phyloP scores from a whole-genome alignment of 129 eudicot genomes.

The Dittrichia graveolens region DNA sequence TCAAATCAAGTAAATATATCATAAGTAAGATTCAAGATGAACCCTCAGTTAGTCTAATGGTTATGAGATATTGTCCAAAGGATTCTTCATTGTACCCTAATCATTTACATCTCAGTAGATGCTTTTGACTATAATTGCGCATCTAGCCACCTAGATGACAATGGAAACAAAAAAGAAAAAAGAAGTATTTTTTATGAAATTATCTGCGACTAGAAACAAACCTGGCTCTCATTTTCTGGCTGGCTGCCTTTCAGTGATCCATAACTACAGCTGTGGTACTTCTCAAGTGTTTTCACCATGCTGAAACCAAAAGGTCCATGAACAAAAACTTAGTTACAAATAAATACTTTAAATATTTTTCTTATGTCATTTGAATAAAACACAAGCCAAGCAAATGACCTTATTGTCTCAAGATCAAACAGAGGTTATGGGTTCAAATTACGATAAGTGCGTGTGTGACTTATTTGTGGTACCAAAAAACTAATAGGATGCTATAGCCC shows the following conservation, averaged over 20 bases:
- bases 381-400: no score
- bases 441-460: not conserved
- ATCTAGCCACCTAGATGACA: not conserved
- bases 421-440: not conserved
- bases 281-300: constrained; percentile 65
- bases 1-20: constrained; percentile 10
- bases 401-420: not conserved
- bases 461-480: not conserved
- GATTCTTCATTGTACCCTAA: constrained; percentile 2
- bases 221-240: constrained; percentile 49
- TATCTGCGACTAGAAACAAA: constrained; percentile 15
- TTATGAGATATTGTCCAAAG: constrained; percentile 15
- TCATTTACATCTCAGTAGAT: not conserved
- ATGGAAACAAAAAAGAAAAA: not conserved
- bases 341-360: not conserved
- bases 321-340: constrained; percentile 20
- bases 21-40: not conserved
- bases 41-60: constrained; percentile 6
- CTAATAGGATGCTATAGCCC: constrained; percentile 7
- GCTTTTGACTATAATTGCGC: constrained; percentile 1
- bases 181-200: not conserved
- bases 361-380: not conserved
- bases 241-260: constrained; percentile 53
- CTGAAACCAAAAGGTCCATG: constrained; percentile 33
- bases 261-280: constrained; percentile 57